These are phyloP conservation scores for Chenopodium suecicum DNA, from an alignment of 148 eudicot species.

Conservation along the genomic window DNA sequence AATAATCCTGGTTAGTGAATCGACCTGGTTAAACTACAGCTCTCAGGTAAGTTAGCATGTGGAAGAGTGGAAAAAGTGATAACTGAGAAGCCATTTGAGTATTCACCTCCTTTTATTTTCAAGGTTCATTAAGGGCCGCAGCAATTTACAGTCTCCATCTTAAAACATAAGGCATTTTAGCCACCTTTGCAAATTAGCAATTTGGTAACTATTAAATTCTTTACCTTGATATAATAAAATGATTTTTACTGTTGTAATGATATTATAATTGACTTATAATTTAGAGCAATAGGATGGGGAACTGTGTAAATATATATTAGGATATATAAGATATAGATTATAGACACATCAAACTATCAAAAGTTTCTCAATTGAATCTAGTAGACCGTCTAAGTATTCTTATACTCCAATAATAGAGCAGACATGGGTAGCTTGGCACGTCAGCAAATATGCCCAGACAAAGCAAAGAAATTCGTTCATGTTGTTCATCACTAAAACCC, in stretches of 20 bases:
- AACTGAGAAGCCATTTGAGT: not conserved
- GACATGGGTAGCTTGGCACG: not conserved
- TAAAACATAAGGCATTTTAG: not conserved
- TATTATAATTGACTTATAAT: not conserved
- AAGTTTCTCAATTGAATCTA: not conserved
- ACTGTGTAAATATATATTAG: too few species aligned
- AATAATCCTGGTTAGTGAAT: not conserved
- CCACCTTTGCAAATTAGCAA: not conserved
- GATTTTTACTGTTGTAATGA: not conserved
- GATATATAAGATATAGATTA: too few species aligned
- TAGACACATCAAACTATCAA: not conserved
- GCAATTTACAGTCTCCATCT: not conserved
- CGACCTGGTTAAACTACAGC: not conserved
- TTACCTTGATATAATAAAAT: not conserved
- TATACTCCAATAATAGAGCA: not conserved
- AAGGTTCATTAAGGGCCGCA: not conserved
- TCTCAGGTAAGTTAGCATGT: not conserved
- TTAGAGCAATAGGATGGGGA: not conserved
- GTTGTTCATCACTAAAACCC: too few species aligned
- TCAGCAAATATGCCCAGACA: not conserved
- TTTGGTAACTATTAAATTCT: too few species aligned
- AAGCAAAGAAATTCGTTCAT: not conserved
- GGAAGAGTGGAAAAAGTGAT: not conserved
- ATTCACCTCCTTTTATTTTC: not conserved
- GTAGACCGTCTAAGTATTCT: not conserved